Base-by-base conservation (phyloP, 768 basidiomycete genomes). In the Rhodotorula kratochvilovae region DNA sequence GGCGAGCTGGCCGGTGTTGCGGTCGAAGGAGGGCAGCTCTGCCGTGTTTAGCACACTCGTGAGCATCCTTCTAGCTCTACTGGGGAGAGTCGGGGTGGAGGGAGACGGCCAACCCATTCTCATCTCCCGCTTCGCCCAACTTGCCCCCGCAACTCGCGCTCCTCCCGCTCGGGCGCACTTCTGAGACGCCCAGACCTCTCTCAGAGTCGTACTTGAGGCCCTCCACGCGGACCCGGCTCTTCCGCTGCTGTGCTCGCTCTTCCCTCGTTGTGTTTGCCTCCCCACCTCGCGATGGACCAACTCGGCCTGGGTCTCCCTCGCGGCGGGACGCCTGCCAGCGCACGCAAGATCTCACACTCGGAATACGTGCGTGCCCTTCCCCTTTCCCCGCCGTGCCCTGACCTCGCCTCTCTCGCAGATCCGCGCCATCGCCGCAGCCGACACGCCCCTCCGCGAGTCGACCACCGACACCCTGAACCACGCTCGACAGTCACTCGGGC, bases 21-120 rank as follows among this genome's bases (percentile, higher is more conserved):
- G 61, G 33, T 69, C 67, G 36, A 73, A 73, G 29, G 25, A 33
- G 10, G 72, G 67, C 7, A 73, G 42, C 21, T 58, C 27, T 1
- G 50, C 61, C 0, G 67, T 56, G 48, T 59, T 13, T 5, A 73
- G 51, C 21, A 73, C 45, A 23, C 63, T 55, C 39, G 10, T 23
- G 21, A 35, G 43, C 59, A 60, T 60, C 10, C 0, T 13, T 11
- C 27, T 3, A n/a, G 39, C 39, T 6, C 39, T 13, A 6, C 39
- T 13, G 8, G 39, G 8, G 39, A 39, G 39, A 13, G 39, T 39
- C 39, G 6, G 8, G 39, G 39, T 39, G 39, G 39, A 39, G 8
- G 39, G 39, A 6, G 39, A 39, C 39, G 39, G 39, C 39, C 39
- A 13, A 6, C 39, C 13, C 39, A 39, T 39, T 13, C 39, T 39